These are phyloP conservation scores for peach (Prunus persica) DNA, from an alignment of 306 rosid species.

Conservation along the genomic window DNA sequence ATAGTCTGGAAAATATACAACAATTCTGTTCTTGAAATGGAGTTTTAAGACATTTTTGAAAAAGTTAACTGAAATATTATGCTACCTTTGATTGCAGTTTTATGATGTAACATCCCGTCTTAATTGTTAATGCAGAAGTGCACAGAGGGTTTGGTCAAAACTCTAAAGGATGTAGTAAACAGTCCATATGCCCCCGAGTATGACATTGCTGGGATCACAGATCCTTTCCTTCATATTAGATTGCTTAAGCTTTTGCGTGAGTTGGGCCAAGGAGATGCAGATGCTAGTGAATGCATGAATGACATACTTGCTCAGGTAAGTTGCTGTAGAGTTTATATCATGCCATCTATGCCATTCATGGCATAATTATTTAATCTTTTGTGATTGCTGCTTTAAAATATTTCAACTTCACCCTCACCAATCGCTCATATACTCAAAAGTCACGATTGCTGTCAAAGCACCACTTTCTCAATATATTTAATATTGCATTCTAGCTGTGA, in stretches of 20 bases:
- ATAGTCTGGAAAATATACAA: constrained; percentile 8
- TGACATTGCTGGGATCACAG: constrained; percentile 94
- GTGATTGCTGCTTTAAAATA: constrained; percentile 14
- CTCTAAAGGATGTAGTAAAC: constrained; percentile 79
- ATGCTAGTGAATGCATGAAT: constrained; percentile 91
- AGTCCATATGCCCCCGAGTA: constrained; percentile 96
- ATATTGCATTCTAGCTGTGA: neutral
- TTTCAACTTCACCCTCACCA: neutral
- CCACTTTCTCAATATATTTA: neutral
- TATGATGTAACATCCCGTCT: constrained; percentile 21
- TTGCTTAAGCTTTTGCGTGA: constrained; percentile 83
- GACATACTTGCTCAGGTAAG: constrained; percentile 99
- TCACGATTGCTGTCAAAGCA: neutral
- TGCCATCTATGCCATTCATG: constrained; percentile 16
- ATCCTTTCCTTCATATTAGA: constrained; percentile 95
- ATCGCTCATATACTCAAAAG: neutral
- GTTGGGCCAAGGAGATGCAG: constrained; percentile 90
- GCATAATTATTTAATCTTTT: constrained; percentile 9
- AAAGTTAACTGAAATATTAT: constrained; percentile 12
- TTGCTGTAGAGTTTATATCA: constrained; percentile 11
- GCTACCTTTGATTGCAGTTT: constrained; percentile 14
- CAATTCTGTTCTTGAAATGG: constrained; percentile 6
- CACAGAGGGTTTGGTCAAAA: constrained; percentile 84
- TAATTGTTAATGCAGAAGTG: constrained; percentile 62
- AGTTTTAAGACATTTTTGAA: constrained; percentile 9